These are phyloP conservation scores for Clonostachys rosea DNA, from an alignment of 2,329 filamentous ascomycete species.

Conservation along the genomic window DNA sequence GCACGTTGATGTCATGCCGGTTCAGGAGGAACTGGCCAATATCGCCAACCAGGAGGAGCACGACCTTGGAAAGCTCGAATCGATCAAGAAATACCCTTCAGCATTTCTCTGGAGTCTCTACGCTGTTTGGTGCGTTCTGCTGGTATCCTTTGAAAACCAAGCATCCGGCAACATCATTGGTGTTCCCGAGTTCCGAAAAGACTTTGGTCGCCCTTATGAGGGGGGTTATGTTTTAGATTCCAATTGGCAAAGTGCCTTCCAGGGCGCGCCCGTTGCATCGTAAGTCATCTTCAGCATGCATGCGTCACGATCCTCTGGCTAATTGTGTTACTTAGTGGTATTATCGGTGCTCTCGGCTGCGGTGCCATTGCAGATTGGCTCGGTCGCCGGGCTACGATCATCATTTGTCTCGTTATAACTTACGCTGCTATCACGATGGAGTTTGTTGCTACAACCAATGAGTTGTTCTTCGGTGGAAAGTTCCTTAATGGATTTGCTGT, in stretches of 20 bases:
- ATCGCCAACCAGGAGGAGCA: conserved; percentile 18
- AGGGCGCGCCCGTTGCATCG: conserved; percentile 32
- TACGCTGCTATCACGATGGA: conserved; percentile 31
- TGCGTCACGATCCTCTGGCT: neutral
- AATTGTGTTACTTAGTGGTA: conserved; percentile 7
- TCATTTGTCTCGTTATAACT: conserved; percentile 25
- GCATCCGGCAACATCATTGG: conserved; percentile 31
- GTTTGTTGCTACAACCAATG: conserved; percentile 31
- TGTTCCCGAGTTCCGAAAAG: conserved; percentile 37
- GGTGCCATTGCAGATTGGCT: conserved; percentile 27
- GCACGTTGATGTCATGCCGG: too few species aligned
- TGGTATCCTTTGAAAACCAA: conserved; percentile 34
- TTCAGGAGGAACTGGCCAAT: conserved; percentile 4
- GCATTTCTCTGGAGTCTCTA: conserved; percentile 27
- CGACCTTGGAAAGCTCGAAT: conserved; percentile 10
- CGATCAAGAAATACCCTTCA: conserved; percentile 15
- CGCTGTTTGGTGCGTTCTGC: conserved; percentile 29
- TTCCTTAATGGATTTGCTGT: conserved; percentile 33
- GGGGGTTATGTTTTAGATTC: conserved; percentile 30
- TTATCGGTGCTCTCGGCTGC: conserved; percentile 21
- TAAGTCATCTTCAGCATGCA: conserved; percentile 6
- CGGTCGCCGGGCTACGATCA: conserved; percentile 22
- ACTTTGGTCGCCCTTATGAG: conserved; percentile 30
- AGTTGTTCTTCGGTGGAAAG: conserved; percentile 33
- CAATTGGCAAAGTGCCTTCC: conserved; percentile 38